phyloP scores from a whole-genome alignment of 2,329 filamentous ascomycete species.

The Tolypocladium pustulatum region DNA sequence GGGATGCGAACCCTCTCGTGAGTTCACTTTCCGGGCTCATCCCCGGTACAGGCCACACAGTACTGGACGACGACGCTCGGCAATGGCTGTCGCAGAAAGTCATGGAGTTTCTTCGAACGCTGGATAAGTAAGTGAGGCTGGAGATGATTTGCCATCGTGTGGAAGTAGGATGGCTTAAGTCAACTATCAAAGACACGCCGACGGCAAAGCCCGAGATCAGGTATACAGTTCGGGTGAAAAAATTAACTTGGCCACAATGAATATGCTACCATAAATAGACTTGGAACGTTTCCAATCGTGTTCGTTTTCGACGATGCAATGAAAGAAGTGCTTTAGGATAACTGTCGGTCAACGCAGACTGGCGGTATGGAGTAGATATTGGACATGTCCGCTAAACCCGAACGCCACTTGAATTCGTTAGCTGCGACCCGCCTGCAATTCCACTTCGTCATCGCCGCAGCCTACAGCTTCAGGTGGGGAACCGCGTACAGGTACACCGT shows the following conservation, averaged over 20 bases:
- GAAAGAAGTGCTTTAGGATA: neutral
- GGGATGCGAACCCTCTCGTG: slow-evolving; percentile 28
- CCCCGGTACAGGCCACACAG: slow-evolving; percentile 40
- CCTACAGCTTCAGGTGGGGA: neutral
- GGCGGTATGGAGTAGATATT: neutral
- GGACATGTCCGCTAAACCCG: slow-evolving; percentile 3
- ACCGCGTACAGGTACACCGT: neutral
- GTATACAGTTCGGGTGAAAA: neutral
- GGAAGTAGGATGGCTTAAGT: neutral
- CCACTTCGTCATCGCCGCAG: neutral
- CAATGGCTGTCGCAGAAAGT: slow-evolving; percentile 39
- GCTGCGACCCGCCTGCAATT: neutral
- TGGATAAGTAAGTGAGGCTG: slow-evolving; percentile 5
- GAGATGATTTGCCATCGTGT: neutral
- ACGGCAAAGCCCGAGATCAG: neutral
- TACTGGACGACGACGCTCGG: slow-evolving; percentile 33
- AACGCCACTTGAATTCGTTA: neutral
- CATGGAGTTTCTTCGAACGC: slow-evolving; percentile 30
- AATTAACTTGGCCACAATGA: neutral
- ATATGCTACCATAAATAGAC: neutral
- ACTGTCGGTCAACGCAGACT: neutral
- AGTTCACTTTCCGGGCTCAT: slow-evolving; percentile 42
- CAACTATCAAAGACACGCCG: neutral
- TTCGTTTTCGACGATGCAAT: neutral
- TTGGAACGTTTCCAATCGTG: neutral